Percentiles rank a stretch among this genome's conserved stretches.
Conservation (phyloP, 2,329 filamentous ascomycete genomes). For the Chaetomiaceae sp. region DNA sequence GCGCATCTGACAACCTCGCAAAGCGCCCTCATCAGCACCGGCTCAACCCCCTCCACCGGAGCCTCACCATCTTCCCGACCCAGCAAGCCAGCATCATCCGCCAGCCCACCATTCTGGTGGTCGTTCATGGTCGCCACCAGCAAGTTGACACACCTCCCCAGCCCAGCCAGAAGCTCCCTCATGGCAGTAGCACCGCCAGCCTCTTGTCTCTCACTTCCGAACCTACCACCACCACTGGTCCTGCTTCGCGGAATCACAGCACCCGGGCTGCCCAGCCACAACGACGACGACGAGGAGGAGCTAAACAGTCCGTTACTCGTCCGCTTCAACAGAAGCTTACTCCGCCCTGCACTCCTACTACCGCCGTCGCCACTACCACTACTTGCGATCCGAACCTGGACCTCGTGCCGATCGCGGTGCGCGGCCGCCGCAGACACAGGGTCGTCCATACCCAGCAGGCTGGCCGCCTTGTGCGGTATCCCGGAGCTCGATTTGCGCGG, state of each 20-base stretch:
- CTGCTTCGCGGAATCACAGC: neutral
- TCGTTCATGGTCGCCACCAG: conserved; percentile 46
- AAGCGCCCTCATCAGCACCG: conserved; percentile 37
- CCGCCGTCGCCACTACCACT: conserved; percentile 1
- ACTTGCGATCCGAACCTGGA: too few species aligned
- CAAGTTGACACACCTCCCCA: conserved; percentile 47
- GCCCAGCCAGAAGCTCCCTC: conserved; percentile 44
- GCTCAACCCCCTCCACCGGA: conserved; percentile 29
- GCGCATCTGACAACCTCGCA: conserved; percentile 40
- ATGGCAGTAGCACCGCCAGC: conserved; percentile 31
- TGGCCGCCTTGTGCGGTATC: conserved; percentile 51
- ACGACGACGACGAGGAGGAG: neutral
- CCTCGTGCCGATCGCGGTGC: conserved; percentile 17
- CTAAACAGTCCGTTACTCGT: too few species aligned
- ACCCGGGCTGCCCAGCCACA: too few species aligned
- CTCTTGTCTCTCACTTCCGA: conserved; percentile 17
- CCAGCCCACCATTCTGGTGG: neutral
- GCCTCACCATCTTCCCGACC: neutral
- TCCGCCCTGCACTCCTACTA: too few species aligned
- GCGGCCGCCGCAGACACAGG: conserved; percentile 20
- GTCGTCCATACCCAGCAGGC: conserved; percentile 43
- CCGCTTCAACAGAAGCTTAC: too few species aligned
- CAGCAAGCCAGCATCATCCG: neutral
- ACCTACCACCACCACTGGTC: neutral
- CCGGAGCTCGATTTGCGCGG: conserved; percentile 27